Base-by-base conservation (phyloP, 2,329 filamentous ascomycete genomes). In the Microcyclosporella mali region DNA sequence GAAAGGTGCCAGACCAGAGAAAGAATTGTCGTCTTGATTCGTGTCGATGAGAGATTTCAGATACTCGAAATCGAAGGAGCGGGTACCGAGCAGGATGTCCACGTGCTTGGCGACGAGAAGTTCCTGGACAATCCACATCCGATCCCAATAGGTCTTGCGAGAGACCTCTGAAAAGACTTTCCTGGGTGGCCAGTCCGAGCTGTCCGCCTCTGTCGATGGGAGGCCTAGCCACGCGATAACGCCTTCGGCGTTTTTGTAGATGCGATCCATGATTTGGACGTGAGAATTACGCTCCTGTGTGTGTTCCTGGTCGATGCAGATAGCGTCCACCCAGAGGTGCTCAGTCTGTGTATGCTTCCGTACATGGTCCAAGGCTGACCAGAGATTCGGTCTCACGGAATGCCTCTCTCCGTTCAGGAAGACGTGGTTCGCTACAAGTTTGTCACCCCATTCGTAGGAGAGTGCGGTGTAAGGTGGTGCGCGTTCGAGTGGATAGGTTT, bases 221-320 rank as follows among this genome's bases (percentile, higher is more conserved):
- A 15, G 10, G 12, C 40, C 40, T 1, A 43, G 33, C 28, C 33
- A 43, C 15, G 40, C 40, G 21, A 14, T 31, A 16, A 43, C 40
- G 2, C 27, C 30, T 14, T 18, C 17, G 7, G 43, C 37, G 17
- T 43, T 16, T 2, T 11, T 18, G 25, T 41, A 48, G 32, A 48
- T 41, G 10, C 25, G 37, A 27, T 36, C 32, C 45, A 48, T 48
- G 12, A 45, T 27, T 7, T 19, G 21, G 16, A 48, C 42, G 15
- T 48, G 45, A 21, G 33, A 8, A 37, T 40, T 39, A 17, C 42
- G 38, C 18, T 48, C 45, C 10, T 27, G 7, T 3, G 18, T 32
- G 18, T 48, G 21, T 8, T 29, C 10, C 15, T 46, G 43, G 19
- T 46, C 33, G 34, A 43, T 43, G 27, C 32, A 43, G 8, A 46